Evolutionary conservation across 1,284 basidiomycete genomes (phyloP).

Genomic region (Meripilus lineatus): DNA sequence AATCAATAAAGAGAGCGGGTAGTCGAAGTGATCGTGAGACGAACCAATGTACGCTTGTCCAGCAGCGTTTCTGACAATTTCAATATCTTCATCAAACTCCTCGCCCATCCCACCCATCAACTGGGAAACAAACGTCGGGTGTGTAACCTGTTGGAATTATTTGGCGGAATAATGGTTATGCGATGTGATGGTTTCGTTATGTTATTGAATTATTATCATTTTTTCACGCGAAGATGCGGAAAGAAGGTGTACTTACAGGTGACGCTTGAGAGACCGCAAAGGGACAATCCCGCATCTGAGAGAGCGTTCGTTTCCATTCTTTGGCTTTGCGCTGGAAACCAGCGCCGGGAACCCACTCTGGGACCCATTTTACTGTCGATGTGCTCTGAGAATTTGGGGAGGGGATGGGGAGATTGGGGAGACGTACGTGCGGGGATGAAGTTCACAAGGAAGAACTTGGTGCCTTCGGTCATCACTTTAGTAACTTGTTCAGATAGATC

Average conservation of each 20-base stretch:
- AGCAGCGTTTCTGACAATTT: no score
- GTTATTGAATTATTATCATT: background rate
- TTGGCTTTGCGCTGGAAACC: slow-evolving; percentile 20
- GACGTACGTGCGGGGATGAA: slow-evolving; percentile 18
- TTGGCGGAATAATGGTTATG: slow-evolving; percentile 7
- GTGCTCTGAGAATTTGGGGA: background rate
- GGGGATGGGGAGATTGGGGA: background rate
- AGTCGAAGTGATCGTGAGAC: slow-evolving; percentile 6
- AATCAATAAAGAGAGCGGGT: slow-evolving; percentile 12
- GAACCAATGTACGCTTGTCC: background rate
- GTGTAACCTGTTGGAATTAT: slow-evolving; percentile 10
- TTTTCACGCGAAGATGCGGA: background rate
- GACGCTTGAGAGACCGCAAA: slow-evolving; percentile 13
- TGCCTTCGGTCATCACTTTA: slow-evolving; percentile 3
- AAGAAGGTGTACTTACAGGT: slow-evolving; percentile 9
- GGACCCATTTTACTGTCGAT: slow-evolving; percentile 14
- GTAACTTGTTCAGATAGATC: slow-evolving; percentile 20
- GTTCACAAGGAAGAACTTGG: slow-evolving; percentile 15
- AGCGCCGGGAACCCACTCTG: slow-evolving; percentile 26
- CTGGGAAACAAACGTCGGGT: background rate
- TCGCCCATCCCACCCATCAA: background rate
- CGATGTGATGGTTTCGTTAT: no score
- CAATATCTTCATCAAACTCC: background rate
- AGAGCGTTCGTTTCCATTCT: slow-evolving; percentile 10
- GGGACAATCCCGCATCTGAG: slow-evolving; percentile 15